Percentiles rank a stretch among this genome's conserved stretches.
Evolutionary conservation across 495 filamentous ascomycete genomes (phyloP).

Genomic region (Bathelium albidoporum): DNA sequence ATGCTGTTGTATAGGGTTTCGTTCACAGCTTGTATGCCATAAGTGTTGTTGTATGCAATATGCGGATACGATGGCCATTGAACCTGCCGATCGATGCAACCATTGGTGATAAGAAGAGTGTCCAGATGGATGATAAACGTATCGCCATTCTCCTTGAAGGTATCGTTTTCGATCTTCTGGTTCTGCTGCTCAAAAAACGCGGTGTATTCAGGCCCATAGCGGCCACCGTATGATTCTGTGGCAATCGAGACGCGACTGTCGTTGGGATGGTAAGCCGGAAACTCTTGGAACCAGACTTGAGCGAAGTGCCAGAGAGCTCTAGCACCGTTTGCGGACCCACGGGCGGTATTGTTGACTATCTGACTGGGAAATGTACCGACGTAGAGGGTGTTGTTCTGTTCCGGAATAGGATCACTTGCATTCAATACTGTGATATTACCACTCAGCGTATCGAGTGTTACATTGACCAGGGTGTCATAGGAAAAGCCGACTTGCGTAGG

Average conservation of each 20-base stretch:
- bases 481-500: conserved; percentile 31
- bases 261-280: conserved; percentile 12
- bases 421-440: conserved; percentile 5
- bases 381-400: conserved; percentile 14
- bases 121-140: conserved; percentile 21
- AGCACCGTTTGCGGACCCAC: conserved; percentile 7
- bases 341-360: conserved; percentile 6
- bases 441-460: conserved; percentile 27
- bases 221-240: conserved; percentile 36
- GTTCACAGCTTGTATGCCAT: conserved; percentile 33
- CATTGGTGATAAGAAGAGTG: conserved; percentile 19
- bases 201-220: conserved; percentile 42
- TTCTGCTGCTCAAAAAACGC: conserved; percentile 27
- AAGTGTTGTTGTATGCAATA: conserved; percentile 37
- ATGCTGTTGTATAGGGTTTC: conserved; percentile 27
- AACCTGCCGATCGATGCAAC: conserved; percentile 28
- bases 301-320: conserved; percentile 15
- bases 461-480: conserved; percentile 31
- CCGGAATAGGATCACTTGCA: conserved; percentile 9
- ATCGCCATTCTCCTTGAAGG: conserved; percentile 16
- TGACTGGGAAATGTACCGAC: conserved; percentile 16
- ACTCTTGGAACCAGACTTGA: conserved; percentile 15
- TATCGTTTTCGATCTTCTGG: conserved; percentile 22
- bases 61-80: conserved; percentile 32
- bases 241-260: conserved; percentile 7